Conservation (phyloP, 305 asterid species). For the Plantago coronopus region DNA sequence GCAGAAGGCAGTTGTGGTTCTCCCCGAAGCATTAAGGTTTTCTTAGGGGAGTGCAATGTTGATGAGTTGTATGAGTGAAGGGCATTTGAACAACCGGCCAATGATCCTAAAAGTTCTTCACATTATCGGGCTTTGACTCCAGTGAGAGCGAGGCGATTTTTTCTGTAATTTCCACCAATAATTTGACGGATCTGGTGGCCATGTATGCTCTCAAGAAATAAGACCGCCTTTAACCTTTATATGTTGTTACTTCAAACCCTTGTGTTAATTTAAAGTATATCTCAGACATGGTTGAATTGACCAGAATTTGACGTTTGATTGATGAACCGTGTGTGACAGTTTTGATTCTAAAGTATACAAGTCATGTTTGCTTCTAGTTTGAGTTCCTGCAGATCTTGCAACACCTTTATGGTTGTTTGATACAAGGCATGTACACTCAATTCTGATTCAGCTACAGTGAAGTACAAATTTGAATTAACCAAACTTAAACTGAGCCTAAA, state of each 20-base stretch:
- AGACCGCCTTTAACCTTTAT: slow-evolving; percentile 1
- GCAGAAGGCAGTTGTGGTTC: slow-evolving; percentile 98
- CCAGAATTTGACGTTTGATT: no score
- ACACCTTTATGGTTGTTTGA: no score
- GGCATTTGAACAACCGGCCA: background rate
- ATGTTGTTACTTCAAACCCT: background rate
- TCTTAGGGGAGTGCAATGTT: slow-evolving; percentile 88
- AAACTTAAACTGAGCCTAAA: no score
- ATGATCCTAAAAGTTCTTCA: slow-evolving; percentile 5
- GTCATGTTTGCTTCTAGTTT: no score
- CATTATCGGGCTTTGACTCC: background rate
- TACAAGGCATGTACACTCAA: no score
- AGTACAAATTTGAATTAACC: no score
- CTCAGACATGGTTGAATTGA: no score
- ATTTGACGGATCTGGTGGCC: slow-evolving; percentile 1
- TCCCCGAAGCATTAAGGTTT: slow-evolving; percentile 85
- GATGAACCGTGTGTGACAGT: no score
- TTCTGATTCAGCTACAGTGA: no score
- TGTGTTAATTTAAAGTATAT: no score
- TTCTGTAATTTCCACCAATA: slow-evolving; percentile 5
- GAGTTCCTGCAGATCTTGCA: no score
- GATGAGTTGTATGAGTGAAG: slow-evolving; percentile 68
- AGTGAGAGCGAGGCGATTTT: background rate
- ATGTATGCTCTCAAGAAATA: slow-evolving; percentile 5
- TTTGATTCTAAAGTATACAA: no score